Conservation (phyloP, 768 basidiomycete species). For the Boletus rufocinnamomeus region DNA sequence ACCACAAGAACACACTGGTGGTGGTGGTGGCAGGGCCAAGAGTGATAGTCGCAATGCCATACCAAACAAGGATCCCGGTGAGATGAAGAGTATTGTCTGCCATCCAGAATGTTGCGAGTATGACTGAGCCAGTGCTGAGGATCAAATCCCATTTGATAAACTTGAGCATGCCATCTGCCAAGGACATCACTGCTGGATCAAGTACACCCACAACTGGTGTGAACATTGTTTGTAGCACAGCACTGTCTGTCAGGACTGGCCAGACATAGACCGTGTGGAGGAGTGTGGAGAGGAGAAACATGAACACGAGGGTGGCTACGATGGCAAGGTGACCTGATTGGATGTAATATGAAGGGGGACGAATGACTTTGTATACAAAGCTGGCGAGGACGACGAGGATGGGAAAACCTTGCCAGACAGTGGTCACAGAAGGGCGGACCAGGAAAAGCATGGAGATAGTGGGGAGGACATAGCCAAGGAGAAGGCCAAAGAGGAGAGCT, state of each 20-base stretch:
- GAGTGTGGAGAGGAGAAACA: constrained; percentile 28
- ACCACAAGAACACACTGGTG: constrained; percentile 49
- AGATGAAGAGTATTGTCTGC: too few species aligned
- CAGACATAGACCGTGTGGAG: constrained; percentile 30
- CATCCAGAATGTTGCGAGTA: constrained; percentile 55
- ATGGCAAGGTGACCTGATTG: constrained; percentile 26
- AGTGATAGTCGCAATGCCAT: constrained; percentile 39
- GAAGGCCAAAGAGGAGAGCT: too few species aligned
- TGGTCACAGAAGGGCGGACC: too few species aligned
- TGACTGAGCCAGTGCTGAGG: constrained; percentile 41
- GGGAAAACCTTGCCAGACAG: too few species aligned
- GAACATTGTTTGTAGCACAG: too few species aligned
- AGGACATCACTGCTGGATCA: background rate
- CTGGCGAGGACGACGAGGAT: too few species aligned
- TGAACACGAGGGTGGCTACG: constrained; percentile 14
- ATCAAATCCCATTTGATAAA: constrained; percentile 55
- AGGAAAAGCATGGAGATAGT: too few species aligned
- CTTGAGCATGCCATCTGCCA: constrained; percentile 27
- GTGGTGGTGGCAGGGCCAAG: constrained; percentile 56
- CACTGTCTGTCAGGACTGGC: background rate
- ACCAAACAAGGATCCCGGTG: constrained; percentile 47
- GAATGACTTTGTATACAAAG: too few species aligned
- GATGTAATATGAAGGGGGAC: constrained; percentile 24
- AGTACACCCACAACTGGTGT: too few species aligned
- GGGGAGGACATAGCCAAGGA: too few species aligned